A percentile compares a stretch with the other conserved stretches of the same genome.
These are phyloP conservation scores for Rhizophora mangle DNA, from an alignment of 345 rosid genomes.

Conservation along the genomic window DNA sequence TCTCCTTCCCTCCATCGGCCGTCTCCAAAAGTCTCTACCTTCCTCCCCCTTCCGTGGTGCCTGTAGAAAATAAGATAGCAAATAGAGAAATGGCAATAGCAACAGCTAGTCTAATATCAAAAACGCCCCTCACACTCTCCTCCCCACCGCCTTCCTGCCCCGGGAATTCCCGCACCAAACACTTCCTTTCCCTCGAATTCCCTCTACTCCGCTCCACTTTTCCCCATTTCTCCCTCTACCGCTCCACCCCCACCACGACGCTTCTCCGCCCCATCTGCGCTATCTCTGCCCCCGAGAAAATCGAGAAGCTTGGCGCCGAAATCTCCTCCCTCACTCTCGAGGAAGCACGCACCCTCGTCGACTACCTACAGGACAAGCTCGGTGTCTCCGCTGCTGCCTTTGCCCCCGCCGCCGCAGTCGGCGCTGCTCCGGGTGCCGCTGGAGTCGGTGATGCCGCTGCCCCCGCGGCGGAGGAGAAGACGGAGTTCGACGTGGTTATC, in stretches of 20 bases:
- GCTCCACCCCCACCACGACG: slow-evolving; percentile 27
- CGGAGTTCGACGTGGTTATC: slow-evolving; percentile 77
- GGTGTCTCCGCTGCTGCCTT: slow-evolving; percentile 76
- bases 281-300: slow-evolving; percentile 66
- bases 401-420: slow-evolving; percentile 52
- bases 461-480: slow-evolving; percentile 58
- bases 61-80: not conserved
- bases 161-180: slow-evolving; percentile 17
- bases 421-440: slow-evolving; percentile 31
- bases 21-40: not conserved
- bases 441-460: slow-evolving; percentile 39
- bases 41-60: not conserved
- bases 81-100: not conserved
- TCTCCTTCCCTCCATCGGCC: slow-evolving; percentile 14
- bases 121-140: not conserved
- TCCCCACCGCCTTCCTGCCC: slow-evolving; percentile 28
- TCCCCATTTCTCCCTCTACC: not conserved
- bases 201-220: slow-evolving; percentile 30
- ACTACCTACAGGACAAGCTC: slow-evolving; percentile 77
- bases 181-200: slow-evolving; percentile 26
- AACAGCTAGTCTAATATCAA: slow-evolving; percentile 33
- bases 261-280: slow-evolving; percentile 59
- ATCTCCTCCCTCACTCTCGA: slow-evolving; percentile 66
- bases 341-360: slow-evolving; percentile 73
- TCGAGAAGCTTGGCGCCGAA: slow-evolving; percentile 57